Evolutionary conservation across 2,329 filamentous ascomycete species (phyloP), one percentile per base, ranked within the genome.

Genomic region (Geosmithia flava): DNA sequence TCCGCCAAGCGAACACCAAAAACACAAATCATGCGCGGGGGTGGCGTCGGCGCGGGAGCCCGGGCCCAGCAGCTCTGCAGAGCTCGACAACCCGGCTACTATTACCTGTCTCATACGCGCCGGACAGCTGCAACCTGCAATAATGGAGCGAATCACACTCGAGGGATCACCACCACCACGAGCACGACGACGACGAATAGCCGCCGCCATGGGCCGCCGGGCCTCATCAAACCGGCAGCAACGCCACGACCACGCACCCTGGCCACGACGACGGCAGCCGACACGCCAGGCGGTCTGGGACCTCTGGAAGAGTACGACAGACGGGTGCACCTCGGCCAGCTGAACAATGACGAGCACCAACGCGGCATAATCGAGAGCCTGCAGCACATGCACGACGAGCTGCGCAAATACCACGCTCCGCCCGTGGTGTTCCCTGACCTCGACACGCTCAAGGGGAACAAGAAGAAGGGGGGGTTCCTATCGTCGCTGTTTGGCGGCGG

Each of bases 291-390:
- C 33, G 33, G 33, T 5, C 61, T 70, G 52, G 90, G 90, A 0
- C 93, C 93, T 2, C 75, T 97, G 59, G 76, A 81, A 53, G 91
- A 97, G 65, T 98, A 98, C 64, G 85, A 96, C 62, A 73, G 76
- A 51, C 79, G 91, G 44, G 90, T 98, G 8, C 72, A 80, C 44
- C 69, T 73, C 42, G 87, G 89, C 11, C 71, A 78, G 45, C 64
- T 98, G 53, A 78, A 85, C 53, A 87, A 97, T 62, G 93, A 98
- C 62, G 81, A 88, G 54, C 87, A 96, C 66, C 93, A 98, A 65
- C 74, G 93, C 74, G 87, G 82, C 42, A 91, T 98, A 55, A 90
- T 98, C 56, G 80, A 93, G 61, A 86, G 80, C 58, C 74, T 98
- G 6, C 88, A 98, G 66, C 82, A 90, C 60, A 79, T 98, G 13